phyloP scores from a whole-genome alignment of 2,329 filamentous ascomycete genomes.

The Camillea tinctor region DNA sequence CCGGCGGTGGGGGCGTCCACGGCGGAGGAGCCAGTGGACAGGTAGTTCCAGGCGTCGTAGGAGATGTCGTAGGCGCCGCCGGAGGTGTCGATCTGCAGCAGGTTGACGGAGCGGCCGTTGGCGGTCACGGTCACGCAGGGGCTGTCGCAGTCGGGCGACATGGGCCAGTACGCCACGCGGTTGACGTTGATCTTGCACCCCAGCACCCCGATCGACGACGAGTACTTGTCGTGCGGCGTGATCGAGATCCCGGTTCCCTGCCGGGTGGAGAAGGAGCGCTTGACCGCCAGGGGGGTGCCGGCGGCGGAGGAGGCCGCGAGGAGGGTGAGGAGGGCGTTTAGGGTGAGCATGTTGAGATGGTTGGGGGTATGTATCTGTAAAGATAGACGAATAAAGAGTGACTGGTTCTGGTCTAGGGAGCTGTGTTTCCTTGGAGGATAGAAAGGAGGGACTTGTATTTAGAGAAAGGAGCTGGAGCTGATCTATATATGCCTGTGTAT shows the following conservation, averaged over 20 bases:
- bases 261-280: not conserved
- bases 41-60: constrained; percentile 63
- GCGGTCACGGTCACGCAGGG: constrained; percentile 56
- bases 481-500: not conserved
- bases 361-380: not conserved
- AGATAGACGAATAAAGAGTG: not conserved
- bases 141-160: constrained; percentile 50
- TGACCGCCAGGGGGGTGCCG: not conserved
- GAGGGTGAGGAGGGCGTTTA: not conserved
- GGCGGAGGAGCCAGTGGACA: constrained; percentile 48
- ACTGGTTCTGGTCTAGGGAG: not conserved
- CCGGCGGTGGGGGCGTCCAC: constrained; percentile 46
- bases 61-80: constrained; percentile 57
- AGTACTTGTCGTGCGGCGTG: constrained; percentile 57
- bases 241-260: constrained; percentile 30
- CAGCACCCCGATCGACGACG: constrained; percentile 56
- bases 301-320: not conserved
- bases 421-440: not conserved
- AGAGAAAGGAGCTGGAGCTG: not conserved
- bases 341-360: not conserved
- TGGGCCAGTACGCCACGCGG: constrained; percentile 62
- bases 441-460: not conserved
- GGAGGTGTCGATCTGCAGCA: constrained; percentile 58
- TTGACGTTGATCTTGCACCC: constrained; percentile 62
- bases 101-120: constrained; percentile 50